Evolutionary conservation across 2,329 filamentous ascomycete species (phyloP).

Genomic region (Calonectria leucothoes): DNA sequence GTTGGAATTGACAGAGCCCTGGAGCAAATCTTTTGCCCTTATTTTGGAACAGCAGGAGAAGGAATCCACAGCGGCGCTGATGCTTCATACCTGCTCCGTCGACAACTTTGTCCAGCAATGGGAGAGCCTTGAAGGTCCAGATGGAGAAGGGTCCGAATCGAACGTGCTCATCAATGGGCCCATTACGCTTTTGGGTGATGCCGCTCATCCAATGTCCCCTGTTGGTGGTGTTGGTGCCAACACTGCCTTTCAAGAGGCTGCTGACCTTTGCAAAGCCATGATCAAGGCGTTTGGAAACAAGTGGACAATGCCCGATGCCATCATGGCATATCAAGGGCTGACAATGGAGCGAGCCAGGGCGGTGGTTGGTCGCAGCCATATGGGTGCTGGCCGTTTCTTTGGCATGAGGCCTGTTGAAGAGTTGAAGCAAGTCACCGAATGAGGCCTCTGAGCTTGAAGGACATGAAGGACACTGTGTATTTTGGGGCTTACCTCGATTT

Average conservation of each 20-base stretch:
- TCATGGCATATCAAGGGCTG: conserved; percentile 11
- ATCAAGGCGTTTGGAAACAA: not conserved
- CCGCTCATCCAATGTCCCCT: conserved; percentile 39
- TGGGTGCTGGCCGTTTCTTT: conserved; percentile 4
- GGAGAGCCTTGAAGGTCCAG: conserved; percentile 13
- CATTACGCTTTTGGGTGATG: conserved; percentile 37
- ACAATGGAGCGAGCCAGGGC: not conserved
- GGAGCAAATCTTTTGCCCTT: not conserved
- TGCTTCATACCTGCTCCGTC: not conserved
- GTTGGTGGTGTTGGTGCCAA: conserved; percentile 33
- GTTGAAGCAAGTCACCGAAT: not conserved
- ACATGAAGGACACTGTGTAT: not conserved
- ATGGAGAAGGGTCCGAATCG: not conserved
- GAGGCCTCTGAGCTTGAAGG: not conserved
- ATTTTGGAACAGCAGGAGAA: not conserved
- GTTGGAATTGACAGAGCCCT: not conserved
- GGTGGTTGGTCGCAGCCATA: not conserved
- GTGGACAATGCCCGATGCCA: not conserved
- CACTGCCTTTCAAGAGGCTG: conserved; percentile 29
- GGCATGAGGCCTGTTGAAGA: conserved; percentile 4
- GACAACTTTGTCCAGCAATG: conserved; percentile 2
- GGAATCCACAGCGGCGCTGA: conserved; percentile 21
- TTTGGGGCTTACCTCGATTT: not conserved
- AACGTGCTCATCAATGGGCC: not conserved
- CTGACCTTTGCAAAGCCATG: conserved; percentile 6